Evolutionary conservation across 1,139 yeast species (phyloP).

Genomic region (Pichia sp.): DNA sequence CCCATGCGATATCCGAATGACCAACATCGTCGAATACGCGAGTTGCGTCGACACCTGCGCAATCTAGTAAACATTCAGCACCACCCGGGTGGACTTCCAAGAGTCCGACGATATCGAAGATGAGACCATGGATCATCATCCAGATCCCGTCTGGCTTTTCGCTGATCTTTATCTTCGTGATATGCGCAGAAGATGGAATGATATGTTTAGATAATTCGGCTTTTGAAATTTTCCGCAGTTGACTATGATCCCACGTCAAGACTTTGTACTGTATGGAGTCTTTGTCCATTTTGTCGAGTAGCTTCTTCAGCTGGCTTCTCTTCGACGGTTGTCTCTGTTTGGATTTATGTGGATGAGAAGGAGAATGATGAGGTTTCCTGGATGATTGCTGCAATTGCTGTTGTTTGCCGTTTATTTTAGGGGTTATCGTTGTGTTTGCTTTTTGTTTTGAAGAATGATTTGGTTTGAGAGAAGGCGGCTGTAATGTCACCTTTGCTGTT

Average conservation of each 20-base stretch:
- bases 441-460: not conserved
- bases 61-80: constrained; percentile 61
- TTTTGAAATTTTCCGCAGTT: constrained; percentile 7
- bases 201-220: constrained; percentile 16
- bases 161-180: constrained; percentile 26
- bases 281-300: constrained; percentile 3
- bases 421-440: not conserved
- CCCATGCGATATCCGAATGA: constrained; percentile 34
- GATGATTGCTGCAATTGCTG: too few species aligned
- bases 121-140: constrained; percentile 65
- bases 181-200: constrained; percentile 11
- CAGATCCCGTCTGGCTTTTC: constrained; percentile 45
- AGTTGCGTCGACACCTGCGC: constrained; percentile 75
- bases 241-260: constrained; percentile 5
- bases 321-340: not conserved
- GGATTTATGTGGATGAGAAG: not conserved
- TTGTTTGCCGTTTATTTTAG: not conserved
- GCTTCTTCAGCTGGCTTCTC: not conserved
- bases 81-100: constrained; percentile 67
- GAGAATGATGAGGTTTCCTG: too few species aligned
- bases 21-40: constrained; percentile 35
- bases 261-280: constrained; percentile 12
- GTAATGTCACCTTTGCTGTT: not conserved
- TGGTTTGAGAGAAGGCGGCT: too few species aligned
- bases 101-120: constrained; percentile 55